Evolutionary conservation across 1,284 basidiomycete species (phyloP).

Genomic region (Cronartium quercuum): DNA sequence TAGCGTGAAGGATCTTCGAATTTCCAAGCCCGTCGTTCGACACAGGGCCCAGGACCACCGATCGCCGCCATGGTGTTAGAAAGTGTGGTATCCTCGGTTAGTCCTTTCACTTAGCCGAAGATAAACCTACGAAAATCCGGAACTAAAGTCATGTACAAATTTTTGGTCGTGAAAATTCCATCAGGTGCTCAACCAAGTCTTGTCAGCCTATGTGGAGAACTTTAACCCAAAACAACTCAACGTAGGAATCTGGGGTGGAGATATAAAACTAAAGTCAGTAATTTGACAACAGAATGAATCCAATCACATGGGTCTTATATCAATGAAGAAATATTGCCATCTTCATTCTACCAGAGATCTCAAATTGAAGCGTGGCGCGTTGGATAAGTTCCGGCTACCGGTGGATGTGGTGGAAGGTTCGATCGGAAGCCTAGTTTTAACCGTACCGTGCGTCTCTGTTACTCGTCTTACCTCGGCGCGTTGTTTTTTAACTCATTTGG

Average conservation of each 20-base stretch:
- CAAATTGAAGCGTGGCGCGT: constrained; percentile 75
- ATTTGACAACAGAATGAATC: background rate
- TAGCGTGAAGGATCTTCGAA: too few relatives aligned
- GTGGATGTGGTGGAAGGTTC: constrained; percentile 84
- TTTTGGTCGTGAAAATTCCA: background rate
- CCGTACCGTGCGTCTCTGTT: constrained; percentile 24
- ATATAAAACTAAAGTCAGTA: constrained; percentile 50
- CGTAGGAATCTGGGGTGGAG: constrained; percentile 87
- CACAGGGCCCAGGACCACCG: background rate
- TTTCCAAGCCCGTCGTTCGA: too few relatives aligned
- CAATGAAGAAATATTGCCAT: constrained; percentile 61
- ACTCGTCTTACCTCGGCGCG: background rate
- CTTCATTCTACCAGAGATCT: constrained; percentile 56
- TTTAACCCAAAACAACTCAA: constrained; percentile 91
- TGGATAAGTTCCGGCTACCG: constrained; percentile 93
- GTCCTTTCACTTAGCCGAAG: background rate
- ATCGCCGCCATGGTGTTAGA: constrained; percentile 33
- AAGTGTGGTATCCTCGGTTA: constrained; percentile 39
- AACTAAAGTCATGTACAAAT: background rate
- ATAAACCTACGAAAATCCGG: background rate
- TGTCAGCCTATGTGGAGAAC: constrained; percentile 94
- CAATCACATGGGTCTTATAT: background rate
- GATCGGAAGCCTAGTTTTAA: constrained; percentile 32
- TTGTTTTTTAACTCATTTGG: background rate
- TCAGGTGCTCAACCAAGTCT: constrained; percentile 64